Evolutionary conservation across 2,329 filamentous ascomycete genomes (phyloP), one percentile per base, ranked within the genome.

Genomic region (Fusarium armeniacum): DNA sequence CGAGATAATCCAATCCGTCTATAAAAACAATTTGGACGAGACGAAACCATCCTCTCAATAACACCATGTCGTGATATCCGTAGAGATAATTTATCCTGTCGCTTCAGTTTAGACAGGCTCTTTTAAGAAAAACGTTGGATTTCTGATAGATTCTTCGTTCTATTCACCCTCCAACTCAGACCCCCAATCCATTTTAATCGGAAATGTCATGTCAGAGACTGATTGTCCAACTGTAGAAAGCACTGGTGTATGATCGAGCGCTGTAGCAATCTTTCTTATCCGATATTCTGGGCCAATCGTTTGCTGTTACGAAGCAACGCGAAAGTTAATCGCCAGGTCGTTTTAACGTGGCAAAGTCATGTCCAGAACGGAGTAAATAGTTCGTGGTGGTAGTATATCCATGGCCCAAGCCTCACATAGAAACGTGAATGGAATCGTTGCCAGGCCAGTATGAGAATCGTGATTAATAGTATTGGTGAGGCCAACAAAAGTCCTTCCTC

Each of bases 371-470:
- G 12, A 38, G 13, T 2, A 16, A 51, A 15, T 20, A 15, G 6
- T 18, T 28, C 9, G 24, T 7, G 9, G 11, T 51, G 18, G 15
- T 18, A 4, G 10, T 28, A 22, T 40, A 18, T 8, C 11, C 10
- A 41, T 13, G 49, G 18, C 18, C 20, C 24, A n/a, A 13, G 10
- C 11, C 18, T 26, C 7, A 30, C 33, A 44, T 36, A 24, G 12
- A 20, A 30, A 28, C 40, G 44, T 64, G 35, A 41, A 16, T 6
- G 32, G 41, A 38, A 32, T 12, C 28, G 44, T 65, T 47, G 16
- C 28, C 26, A 36, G 22, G 45, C 18, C 45, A 28, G 22, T 22
- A 15, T 58, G n/a, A 8, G 30, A 6, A 16, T 22, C 36, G 18
- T 40, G 15, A 35, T 26, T 30, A 20, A 22, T 11, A 8, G 1